phyloP scores from a whole-genome alignment of 345 rosid genomes.

The Heritiera fomes region DNA sequence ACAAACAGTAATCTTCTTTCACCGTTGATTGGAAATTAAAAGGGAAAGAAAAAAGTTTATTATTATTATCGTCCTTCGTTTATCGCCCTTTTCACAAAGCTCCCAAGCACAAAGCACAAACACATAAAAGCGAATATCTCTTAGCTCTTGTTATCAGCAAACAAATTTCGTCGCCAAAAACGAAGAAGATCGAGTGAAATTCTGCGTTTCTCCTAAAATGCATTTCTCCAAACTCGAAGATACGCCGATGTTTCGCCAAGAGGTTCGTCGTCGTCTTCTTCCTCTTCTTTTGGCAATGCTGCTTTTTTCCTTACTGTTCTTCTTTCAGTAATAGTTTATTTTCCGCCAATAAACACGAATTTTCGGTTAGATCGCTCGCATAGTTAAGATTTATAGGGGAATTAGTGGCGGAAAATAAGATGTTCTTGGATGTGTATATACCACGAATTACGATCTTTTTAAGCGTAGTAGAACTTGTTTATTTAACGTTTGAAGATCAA shows the following conservation, averaged over 20 bases:
- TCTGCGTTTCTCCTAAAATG: conserved; percentile 33
- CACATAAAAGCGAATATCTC: too few relatives aligned
- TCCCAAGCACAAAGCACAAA: too few relatives aligned
- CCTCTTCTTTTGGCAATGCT: not conserved
- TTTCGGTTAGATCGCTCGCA: not conserved
- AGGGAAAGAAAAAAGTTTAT: not conserved
- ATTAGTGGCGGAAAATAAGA: not conserved
- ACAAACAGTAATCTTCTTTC: not conserved
- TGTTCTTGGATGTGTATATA: not conserved
- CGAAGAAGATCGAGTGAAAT: conserved; percentile 19
- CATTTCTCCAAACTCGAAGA: conserved; percentile 77
- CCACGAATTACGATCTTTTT: not conserved
- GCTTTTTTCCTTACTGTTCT: not conserved
- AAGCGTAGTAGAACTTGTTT: not conserved
- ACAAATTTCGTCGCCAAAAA: not conserved
- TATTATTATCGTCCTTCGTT: conserved; percentile 20
- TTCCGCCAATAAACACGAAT: not conserved
- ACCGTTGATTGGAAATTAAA: conserved; percentile 16
- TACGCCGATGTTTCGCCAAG: conserved; percentile 87
- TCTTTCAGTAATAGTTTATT: too few relatives aligned
- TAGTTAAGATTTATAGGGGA: not conserved
- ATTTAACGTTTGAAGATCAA: not conserved
- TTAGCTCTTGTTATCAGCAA: too few relatives aligned
- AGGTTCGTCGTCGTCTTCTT: conserved; percentile 38
- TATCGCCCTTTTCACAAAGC: conserved; percentile 31